Conservation (phyloP, 257 asterid genomes). For the Lavandula angustifolia region DNA sequence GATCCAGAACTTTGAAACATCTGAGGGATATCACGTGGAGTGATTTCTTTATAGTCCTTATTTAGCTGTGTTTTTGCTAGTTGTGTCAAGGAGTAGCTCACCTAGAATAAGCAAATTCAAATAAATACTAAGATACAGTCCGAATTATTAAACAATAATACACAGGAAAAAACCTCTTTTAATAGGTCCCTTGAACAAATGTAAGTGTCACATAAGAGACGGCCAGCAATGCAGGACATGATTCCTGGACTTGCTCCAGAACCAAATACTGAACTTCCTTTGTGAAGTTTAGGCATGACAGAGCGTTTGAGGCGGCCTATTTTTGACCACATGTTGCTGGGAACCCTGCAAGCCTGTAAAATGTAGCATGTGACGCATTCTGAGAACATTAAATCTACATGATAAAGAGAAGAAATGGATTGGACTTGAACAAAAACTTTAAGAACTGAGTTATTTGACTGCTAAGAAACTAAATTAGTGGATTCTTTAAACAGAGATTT, state of each 20-base stretch:
- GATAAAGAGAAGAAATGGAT: conserved; percentile 14
- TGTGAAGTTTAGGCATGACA: conserved; percentile 82
- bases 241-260: conserved; percentile 95
- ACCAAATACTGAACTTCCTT: conserved; percentile 73
- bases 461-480: conserved; percentile 16
- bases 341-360: conserved; percentile 74
- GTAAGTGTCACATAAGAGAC: conserved; percentile 91
- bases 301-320: conserved; percentile 95
- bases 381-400: conserved; percentile 25
- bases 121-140: conserved; percentile 28
- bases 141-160: conserved; percentile 18
- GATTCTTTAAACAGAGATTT: neutral
- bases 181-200: conserved; percentile 85
- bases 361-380: conserved; percentile 31
- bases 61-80: conserved; percentile 82
- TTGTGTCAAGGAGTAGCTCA: conserved; percentile 90
- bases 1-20: conserved; percentile 80
- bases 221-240: conserved; percentile 92
- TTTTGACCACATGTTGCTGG: conserved; percentile 88
- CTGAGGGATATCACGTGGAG: conserved; percentile 76
- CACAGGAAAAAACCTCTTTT: conserved; percentile 67
- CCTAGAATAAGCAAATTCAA: conserved; percentile 53
- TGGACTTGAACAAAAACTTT: neutral
- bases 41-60: conserved; percentile 77
- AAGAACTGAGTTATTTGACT: conserved; percentile 1